Evolutionary conservation across 352 stramenopile species (phyloP).

Genomic region (Globisporangium rhizosaccharum): DNA sequence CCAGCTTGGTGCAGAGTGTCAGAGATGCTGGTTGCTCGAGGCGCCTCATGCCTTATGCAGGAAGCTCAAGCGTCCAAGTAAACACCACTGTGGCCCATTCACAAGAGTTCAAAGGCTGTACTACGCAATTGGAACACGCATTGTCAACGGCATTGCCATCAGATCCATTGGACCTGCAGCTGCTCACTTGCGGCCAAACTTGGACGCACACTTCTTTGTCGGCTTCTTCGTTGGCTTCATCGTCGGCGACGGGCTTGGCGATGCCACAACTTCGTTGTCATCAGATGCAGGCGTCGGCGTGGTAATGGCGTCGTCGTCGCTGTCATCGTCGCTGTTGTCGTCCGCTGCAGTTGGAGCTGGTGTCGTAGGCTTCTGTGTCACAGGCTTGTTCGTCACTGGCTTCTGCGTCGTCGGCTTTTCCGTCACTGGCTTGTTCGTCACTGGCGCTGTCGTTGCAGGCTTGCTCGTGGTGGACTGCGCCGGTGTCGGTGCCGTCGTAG

Average conservation of each 20-base stretch:
- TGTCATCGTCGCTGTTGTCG: conserved; percentile 1
- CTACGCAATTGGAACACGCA: neutral
- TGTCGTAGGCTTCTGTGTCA: neutral
- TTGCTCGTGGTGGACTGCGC: neutral
- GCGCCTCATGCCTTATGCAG: too few species aligned
- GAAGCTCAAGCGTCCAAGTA: neutral
- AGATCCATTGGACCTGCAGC: too few species aligned
- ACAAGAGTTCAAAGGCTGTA: neutral
- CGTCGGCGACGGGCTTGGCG: neutral
- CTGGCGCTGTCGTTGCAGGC: neutral
- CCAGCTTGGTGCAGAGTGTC: too few species aligned
- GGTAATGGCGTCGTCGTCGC: neutral
- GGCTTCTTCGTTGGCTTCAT: conserved; percentile 2
- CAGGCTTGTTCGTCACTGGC: neutral
- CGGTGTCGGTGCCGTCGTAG: neutral
- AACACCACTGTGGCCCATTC: neutral
- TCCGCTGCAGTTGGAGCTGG: neutral
- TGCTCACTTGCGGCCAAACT: conserved; percentile 1
- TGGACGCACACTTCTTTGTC: neutral
- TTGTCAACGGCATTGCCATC: too few species aligned
- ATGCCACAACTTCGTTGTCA: neutral
- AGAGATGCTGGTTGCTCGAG: too few species aligned
- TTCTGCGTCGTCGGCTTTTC: neutral
- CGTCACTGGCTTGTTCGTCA: neutral
- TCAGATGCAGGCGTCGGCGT: neutral